Percentiles rank a stretch among this genome's conserved stretches.
These are phyloP conservation scores for Aspergillus bridgeri DNA, from an alignment of 495 filamentous ascomycete genomes.

Conservation along the genomic window DNA sequence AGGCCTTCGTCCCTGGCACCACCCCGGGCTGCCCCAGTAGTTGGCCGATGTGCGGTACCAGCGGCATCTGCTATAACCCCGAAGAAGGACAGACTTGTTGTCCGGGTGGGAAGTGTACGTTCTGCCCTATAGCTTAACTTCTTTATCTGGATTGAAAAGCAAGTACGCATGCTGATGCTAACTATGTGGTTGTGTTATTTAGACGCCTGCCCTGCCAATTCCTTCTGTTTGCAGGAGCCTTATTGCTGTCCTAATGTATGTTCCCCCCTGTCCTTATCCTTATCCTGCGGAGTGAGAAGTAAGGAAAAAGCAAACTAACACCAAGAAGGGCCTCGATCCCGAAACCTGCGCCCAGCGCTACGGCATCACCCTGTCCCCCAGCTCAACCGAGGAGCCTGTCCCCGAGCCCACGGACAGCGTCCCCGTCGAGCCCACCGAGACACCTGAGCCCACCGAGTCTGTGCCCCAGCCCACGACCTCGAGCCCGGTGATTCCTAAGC, in stretches of 20 bases:
- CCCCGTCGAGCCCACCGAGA: background rate
- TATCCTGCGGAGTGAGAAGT: no score
- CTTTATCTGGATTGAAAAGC: no score
- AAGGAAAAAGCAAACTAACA: no score
- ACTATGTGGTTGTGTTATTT: background rate
- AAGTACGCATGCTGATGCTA: background rate
- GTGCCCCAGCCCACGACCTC: background rate
- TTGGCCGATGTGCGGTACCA: background rate
- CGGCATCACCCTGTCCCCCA: background rate
- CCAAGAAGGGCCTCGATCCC: background rate
- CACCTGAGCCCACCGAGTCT: background rate
- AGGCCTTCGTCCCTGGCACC: conserved; percentile 14
- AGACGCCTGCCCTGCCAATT: background rate
- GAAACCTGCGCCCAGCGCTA: background rate
- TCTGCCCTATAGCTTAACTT: background rate
- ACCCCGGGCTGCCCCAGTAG: conserved; percentile 13
- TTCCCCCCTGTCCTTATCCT: background rate
- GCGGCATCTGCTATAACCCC: background rate
- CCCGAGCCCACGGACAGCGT: background rate
- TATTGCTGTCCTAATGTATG: background rate
- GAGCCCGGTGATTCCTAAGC: background rate
- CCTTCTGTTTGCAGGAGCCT: background rate
- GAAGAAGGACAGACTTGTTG: background rate
- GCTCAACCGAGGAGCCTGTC: no score
- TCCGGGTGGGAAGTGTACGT: background rate